Percentiles rank a stretch among this genome's conserved stretches.
Conservation (phyloP, 345 rosid genomes). For the Moringa oleifera region DNA sequence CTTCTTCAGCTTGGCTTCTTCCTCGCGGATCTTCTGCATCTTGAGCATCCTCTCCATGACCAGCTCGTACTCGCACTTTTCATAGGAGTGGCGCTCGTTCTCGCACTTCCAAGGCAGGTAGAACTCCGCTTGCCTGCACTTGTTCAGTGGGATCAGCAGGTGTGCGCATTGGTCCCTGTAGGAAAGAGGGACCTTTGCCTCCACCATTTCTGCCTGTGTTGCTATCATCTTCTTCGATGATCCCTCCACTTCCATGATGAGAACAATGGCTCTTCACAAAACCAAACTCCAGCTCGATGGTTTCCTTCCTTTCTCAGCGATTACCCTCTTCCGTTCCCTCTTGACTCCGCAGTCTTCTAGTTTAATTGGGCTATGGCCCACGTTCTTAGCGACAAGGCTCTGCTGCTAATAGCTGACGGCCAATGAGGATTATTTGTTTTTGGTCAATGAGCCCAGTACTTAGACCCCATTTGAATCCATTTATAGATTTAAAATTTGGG, state of each 20-base stretch:
- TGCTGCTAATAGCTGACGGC: no score
- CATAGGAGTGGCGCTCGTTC: slow-evolving; percentile 83
- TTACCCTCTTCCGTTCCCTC: no score
- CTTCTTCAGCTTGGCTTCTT: slow-evolving; percentile 62
- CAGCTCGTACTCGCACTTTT: slow-evolving; percentile 98
- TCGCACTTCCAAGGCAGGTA: slow-evolving; percentile 99
- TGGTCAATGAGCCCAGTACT: no score
- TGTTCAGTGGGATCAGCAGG: slow-evolving; percentile 87
- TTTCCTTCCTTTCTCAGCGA: not conserved
- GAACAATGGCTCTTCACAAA: not conserved
- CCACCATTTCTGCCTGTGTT: slow-evolving; percentile 88
- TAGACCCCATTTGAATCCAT: no score
- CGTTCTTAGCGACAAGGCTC: no score
- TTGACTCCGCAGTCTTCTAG: no score
- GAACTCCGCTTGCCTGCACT: slow-evolving; percentile 92
- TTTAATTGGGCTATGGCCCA: no score
- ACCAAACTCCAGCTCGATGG: not conserved
- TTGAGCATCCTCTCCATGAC: slow-evolving; percentile 97
- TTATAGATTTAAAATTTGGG: no score
- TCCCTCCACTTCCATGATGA: slow-evolving; percentile 70
- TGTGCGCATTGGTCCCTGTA: slow-evolving; percentile 98
- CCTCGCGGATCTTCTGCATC: slow-evolving; percentile 97
- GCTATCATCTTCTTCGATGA: slow-evolving; percentile 99
- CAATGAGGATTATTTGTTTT: no score
- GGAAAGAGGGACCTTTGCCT: slow-evolving; percentile 70